These are phyloP conservation scores for Recurvomyces mirabilis DNA, from an alignment of 495 filamentous ascomycete species.

Conservation along the genomic window DNA sequence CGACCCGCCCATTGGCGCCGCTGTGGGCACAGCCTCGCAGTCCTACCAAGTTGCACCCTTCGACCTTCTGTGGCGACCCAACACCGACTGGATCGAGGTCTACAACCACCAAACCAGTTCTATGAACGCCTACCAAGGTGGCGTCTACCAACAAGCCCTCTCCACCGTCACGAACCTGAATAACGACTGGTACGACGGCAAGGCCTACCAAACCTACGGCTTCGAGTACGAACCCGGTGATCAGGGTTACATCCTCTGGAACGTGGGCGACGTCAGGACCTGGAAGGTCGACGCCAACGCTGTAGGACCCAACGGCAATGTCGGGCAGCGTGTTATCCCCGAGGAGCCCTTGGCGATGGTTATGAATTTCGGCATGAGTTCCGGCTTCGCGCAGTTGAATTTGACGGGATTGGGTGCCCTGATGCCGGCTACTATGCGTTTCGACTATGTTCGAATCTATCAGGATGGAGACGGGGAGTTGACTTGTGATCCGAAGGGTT, in stretches of 20 bases:
- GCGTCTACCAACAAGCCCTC: conserved; percentile 27
- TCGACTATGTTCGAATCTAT: conserved; percentile 70
- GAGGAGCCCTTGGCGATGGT: conserved; percentile 27
- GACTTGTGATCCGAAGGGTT: conserved; percentile 62
- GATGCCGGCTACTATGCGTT: conserved; percentile 40
- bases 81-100: conserved; percentile 22
- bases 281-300: conserved; percentile 22
- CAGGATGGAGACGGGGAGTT: conserved; percentile 43
- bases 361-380: conserved; percentile 26
- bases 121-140: conserved; percentile 26
- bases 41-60: conserved; percentile 28
- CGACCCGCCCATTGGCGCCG: conserved; percentile 9
- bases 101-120: conserved; percentile 18
- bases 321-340: conserved; percentile 24
- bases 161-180: conserved; percentile 26
- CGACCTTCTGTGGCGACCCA: conserved; percentile 24
- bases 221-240: conserved; percentile 27
- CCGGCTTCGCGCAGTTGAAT: conserved; percentile 21
- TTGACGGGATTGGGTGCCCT: conserved; percentile 22
- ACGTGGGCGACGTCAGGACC: conserved; percentile 23
- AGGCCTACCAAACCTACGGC: conserved; percentile 28
- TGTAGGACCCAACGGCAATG: conserved; percentile 27
- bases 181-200: conserved; percentile 28
- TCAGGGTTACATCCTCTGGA: conserved; percentile 25
- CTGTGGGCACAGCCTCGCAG: conserved; percentile 22